A percentile compares a stretch with the other conserved stretches of the same genome.
Conservation (phyloP, 306 rosid genomes). For the Luffa aegyptiaca region DNA sequence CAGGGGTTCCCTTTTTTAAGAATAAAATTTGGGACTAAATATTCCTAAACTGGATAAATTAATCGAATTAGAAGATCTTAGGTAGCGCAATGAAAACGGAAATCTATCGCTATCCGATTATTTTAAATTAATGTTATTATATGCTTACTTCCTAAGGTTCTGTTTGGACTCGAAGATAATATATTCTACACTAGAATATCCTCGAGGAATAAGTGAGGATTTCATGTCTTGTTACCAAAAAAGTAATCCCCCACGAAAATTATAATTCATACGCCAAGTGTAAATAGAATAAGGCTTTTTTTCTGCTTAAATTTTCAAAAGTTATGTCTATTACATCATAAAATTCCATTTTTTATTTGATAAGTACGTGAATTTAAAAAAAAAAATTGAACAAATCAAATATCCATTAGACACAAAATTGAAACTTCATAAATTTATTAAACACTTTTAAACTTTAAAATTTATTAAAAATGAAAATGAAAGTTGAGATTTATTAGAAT, state of each 20-base stretch:
- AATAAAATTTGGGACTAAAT: background rate
- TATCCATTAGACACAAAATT: too few species aligned
- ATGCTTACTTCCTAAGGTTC: background rate
- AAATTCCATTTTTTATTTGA: too few species aligned
- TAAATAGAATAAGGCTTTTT: background rate
- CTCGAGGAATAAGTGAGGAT: background rate
- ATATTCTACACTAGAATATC: background rate
- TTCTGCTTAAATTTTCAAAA: background rate
- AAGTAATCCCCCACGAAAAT: background rate
- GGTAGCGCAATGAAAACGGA: background rate
- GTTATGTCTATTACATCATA: too few species aligned
- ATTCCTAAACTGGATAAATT: background rate
- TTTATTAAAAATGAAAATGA: too few species aligned
- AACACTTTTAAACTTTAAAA: too few species aligned
- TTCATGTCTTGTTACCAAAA: background rate
- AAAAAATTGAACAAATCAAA: too few species aligned
- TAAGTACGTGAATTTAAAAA: too few species aligned
- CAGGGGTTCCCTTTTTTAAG: background rate
- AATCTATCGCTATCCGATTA: background rate
- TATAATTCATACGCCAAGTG: background rate
- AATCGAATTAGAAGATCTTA: background rate
- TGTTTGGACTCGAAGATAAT: constrained; percentile 1
- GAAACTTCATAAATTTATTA: too few species aligned
- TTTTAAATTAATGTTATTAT: background rate
- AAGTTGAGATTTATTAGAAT: too few species aligned